Evolutionary conservation across 306 rosid species (phyloP), one percentile per base, ranked within the genome.

Genomic region (Sophora flavescens): DNA sequence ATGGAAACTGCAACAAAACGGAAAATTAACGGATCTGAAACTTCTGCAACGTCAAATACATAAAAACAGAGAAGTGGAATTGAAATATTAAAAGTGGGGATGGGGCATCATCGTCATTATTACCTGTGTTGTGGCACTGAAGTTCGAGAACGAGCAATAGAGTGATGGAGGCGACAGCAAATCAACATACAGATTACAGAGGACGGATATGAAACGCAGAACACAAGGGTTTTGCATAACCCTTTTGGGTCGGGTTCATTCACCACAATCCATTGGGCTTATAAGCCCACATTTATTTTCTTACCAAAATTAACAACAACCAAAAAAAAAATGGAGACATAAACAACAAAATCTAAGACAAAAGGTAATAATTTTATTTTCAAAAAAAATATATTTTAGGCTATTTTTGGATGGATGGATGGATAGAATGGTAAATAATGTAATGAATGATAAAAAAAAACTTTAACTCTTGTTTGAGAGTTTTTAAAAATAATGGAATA

Each of bases 1-100:
- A 78, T 44, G 14, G 14, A 82, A 84, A 80, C 93, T 90, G 88
- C 77, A 67, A 39, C 30, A 35, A 4, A 11, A 26, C 1, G 13
- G 1, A 2, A 66, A 66, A 64, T 0, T 3, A 41, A 53, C 67
- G 51, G 76, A 74, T 68, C 51, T 32, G 57, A 68, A 76, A 59
- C 12, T 39, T 30, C 2, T 1, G 22, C 22, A 22, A 22, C 0
- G 22, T 22, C 22, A 9, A 12, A 41, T 18, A 73, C 0, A n/a
- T 5, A 1, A 30, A 47, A 30, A 47, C 10, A 18, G 32, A 44
- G 33, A n/a, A n/a, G n/a, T 5, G 17, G 12, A 1, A 30, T 30
- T 30, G 3, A 30, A 30, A 30, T 30, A 0, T 30, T 30, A 30
- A 30, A 30, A 30, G 2, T 30, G 22, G 22, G 2, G 8, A 42